These are phyloP conservation scores for Lumnitzera racemosa DNA, from an alignment of 345 rosid genomes.

Conservation along the genomic window DNA sequence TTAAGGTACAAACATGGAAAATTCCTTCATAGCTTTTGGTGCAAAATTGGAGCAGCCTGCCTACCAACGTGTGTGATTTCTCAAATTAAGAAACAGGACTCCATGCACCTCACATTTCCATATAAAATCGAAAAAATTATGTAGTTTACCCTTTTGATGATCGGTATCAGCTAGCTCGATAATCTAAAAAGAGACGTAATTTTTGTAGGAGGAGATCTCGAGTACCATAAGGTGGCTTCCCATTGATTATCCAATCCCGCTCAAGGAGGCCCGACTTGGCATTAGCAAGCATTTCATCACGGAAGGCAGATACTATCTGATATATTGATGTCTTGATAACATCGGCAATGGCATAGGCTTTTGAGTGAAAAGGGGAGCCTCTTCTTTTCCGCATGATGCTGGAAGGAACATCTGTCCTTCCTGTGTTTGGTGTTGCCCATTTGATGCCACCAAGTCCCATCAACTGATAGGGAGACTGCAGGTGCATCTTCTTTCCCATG, in stretches of 20 bases:
- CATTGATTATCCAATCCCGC: constrained; percentile 58
- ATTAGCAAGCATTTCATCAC: constrained; percentile 58
- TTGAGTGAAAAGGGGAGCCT: constrained; percentile 38
- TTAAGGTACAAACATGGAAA: too few relatives aligned
- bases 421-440: constrained; percentile 52
- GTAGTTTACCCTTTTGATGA: too few relatives aligned
- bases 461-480: constrained; percentile 55
- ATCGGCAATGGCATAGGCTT: constrained; percentile 71
- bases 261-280: constrained; percentile 62
- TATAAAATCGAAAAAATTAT: too few relatives aligned
- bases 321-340: constrained; percentile 68
- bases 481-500: constrained; percentile 73
- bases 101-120: too few relatives aligned
- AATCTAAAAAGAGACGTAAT: constrained; percentile 65
- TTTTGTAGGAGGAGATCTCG: constrained; percentile 62
- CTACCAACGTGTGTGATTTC: too few relatives aligned
- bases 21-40: too few relatives aligned
- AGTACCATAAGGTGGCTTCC: constrained; percentile 58
- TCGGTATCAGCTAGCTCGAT: constrained; percentile 41
- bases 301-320: constrained; percentile 60
- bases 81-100: too few relatives aligned
- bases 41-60: too few relatives aligned
- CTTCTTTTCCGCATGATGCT: constrained; percentile 32
- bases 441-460: constrained; percentile 64
- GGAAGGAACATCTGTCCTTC: constrained; percentile 45